Conservation (phyloP, 495 filamentous ascomycete species). For the Trichoderma erinaceum region DNA sequence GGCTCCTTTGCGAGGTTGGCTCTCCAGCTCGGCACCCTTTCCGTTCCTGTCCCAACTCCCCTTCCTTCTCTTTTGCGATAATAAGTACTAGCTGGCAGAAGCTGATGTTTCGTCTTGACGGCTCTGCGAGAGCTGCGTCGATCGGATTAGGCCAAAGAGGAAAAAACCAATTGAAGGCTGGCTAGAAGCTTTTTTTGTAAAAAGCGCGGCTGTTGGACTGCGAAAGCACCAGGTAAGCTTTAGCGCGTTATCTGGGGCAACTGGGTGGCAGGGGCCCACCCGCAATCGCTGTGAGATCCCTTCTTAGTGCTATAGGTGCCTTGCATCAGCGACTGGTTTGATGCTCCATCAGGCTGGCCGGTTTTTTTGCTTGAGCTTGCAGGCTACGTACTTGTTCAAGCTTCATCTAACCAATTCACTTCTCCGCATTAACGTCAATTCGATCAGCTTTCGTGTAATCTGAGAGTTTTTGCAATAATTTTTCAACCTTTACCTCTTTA, state of each 20-base stretch:
- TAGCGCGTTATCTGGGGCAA: slow-evolving; percentile 11
- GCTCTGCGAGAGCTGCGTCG: slow-evolving; percentile 2
- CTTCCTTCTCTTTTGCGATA: not conserved
- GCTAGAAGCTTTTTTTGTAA: not conserved
- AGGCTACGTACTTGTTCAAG: not conserved
- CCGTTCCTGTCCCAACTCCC: not conserved
- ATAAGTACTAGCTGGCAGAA: not conserved
- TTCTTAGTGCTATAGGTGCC: not conserved
- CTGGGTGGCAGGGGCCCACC: not conserved
- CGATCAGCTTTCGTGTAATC: not conserved
- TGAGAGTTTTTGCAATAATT: no score
- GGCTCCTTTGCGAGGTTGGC: not conserved
- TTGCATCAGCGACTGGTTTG: slow-evolving; percentile 1
- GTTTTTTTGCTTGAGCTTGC: not conserved
- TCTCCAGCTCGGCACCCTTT: not conserved
- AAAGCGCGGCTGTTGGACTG: slow-evolving; percentile 15
- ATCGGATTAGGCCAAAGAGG: not conserved
- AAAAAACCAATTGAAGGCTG: not conserved
- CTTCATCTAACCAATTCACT: not conserved
- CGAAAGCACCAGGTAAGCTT: not conserved
- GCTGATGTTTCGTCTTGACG: not conserved
- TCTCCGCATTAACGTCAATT: not conserved
- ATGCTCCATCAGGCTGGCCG: not conserved
- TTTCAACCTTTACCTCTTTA: slow-evolving; percentile 1
- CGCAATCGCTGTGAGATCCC: slow-evolving; percentile 3